A percentile compares a stretch with the other conserved stretches of the same genome.
Evolutionary conservation across 2,329 filamentous ascomycete genomes (phyloP).

Genomic region (Zarea fungicola): DNA sequence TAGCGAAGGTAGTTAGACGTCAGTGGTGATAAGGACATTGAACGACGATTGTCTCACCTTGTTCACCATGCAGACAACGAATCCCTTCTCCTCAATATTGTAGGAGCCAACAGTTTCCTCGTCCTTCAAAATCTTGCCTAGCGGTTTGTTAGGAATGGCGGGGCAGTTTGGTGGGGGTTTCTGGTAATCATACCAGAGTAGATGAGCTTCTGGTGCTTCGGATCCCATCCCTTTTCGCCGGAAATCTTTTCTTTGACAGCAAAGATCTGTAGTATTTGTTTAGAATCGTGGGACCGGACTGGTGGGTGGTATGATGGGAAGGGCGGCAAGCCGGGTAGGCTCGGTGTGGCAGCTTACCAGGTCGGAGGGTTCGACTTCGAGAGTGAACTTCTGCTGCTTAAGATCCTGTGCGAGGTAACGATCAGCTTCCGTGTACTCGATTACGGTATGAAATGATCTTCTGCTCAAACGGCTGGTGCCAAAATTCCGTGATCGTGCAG

Average conservation of each 20-base stretch:
- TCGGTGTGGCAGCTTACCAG: conserved; percentile 59
- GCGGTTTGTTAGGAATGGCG: conserved; percentile 16
- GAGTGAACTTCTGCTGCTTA: conserved; percentile 96
- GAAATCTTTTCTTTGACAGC: conserved; percentile 90
- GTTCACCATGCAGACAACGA: conserved; percentile 96
- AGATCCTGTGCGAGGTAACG: conserved; percentile 61
- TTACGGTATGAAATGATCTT: too few species aligned
- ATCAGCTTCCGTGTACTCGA: not conserved
- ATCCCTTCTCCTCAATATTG: conserved; percentile 99
- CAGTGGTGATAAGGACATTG: not conserved
- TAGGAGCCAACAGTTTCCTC: conserved; percentile 94
- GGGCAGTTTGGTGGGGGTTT: conserved; percentile 6
- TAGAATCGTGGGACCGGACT: not conserved
- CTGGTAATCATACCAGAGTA: conserved; percentile 70
- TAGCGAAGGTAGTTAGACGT: conserved; percentile 19
- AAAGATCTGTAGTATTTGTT: conserved; percentile 58
- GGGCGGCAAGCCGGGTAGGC: conserved; percentile 7
- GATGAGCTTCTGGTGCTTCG: conserved; percentile 88
- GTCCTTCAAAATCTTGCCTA: conserved; percentile 98
- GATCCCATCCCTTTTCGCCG: conserved; percentile 90
- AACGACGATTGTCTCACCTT: conserved; percentile 59
- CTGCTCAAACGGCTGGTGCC: not conserved
- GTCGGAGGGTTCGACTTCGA: conserved; percentile 90
- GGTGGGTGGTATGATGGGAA: conserved; percentile 4
- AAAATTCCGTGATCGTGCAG: not conserved